A percentile compares a stretch with the other conserved stretches of the same genome.
These are phyloP conservation scores for Plasmodium vinckei DNA, from an alignment of 169 alveolate genomes.

Conservation along the genomic window DNA sequence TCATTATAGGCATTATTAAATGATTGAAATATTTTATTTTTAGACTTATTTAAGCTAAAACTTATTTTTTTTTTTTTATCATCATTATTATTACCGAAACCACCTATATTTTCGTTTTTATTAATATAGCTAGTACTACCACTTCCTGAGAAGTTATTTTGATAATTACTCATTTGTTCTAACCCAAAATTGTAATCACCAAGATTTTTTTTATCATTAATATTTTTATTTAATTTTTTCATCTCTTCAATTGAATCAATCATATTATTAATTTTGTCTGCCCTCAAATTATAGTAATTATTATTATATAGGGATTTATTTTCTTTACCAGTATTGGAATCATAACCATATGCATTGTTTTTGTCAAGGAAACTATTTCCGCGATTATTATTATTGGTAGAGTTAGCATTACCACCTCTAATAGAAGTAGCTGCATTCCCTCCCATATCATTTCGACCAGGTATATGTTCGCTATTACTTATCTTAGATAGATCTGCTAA, in stretches of 20 bases:
- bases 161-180: not conserved
- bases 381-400: not conserved
- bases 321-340: not conserved
- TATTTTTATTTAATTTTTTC: slow-evolving; percentile 54
- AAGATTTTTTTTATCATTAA: slow-evolving; percentile 22
- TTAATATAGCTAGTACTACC: not conserved
- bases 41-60: slow-evolving; percentile 56
- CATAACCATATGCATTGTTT: not conserved
- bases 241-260: slow-evolving; percentile 68
- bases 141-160: not conserved
- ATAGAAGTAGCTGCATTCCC: not conserved
- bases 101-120: slow-evolving; percentile 2
- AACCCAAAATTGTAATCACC: slow-evolving; percentile 1
- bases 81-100: slow-evolving; percentile 14
- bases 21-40: slow-evolving; percentile 48
- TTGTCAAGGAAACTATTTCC: not conserved
- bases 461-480: not conserved
- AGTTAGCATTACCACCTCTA: not conserved
- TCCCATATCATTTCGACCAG: not conserved
- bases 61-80: slow-evolving; percentile 57
- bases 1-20: slow-evolving; percentile 15
- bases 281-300: slow-evolving; percentile 31
- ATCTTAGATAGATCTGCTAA: slow-evolving; percentile 40
- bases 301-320: not conserved
- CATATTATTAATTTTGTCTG: slow-evolving; percentile 69